phyloP scores from a whole-genome alignment of 2,329 filamentous ascomycete species.

The Bertia moriformis region DNA sequence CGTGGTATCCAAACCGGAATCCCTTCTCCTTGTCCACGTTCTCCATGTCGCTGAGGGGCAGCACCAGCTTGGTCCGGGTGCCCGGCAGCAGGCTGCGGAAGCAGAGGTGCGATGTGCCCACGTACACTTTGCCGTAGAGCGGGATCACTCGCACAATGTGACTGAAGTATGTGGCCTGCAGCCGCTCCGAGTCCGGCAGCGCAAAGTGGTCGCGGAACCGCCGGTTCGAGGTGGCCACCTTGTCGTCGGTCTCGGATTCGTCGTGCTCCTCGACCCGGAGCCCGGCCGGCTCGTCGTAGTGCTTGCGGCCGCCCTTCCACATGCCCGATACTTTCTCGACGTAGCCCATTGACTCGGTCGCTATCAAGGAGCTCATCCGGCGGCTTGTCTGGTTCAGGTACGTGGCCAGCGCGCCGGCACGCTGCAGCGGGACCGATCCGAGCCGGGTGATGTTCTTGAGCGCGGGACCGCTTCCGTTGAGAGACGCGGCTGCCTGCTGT shows the following conservation, averaged over 20 bases:
- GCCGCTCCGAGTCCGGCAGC: constrained; percentile 65
- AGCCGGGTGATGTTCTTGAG: constrained; percentile 6
- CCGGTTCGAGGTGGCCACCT: constrained; percentile 54
- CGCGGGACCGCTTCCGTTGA: not conserved
- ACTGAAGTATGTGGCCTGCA: constrained; percentile 85
- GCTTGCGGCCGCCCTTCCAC: constrained; percentile 81
- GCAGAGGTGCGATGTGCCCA: constrained; percentile 76
- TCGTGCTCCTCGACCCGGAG: constrained; percentile 32
- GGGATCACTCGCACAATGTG: constrained; percentile 76
- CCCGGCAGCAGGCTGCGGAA: constrained; percentile 83
- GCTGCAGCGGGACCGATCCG: constrained; percentile 66
- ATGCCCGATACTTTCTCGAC: constrained; percentile 94
- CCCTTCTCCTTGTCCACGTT: constrained; percentile 91
- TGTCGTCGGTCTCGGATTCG: constrained; percentile 40
- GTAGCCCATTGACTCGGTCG: constrained; percentile 88
- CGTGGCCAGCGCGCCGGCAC: constrained; percentile 68
- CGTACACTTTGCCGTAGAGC: constrained; percentile 90
- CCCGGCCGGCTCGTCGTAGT: constrained; percentile 54
- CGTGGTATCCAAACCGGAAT: constrained; percentile 80
- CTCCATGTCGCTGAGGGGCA: constrained; percentile 81
- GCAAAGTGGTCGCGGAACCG: constrained; percentile 84
- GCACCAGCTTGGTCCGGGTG: constrained; percentile 79
- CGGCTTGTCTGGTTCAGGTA: constrained; percentile 69
- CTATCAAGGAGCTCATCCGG: constrained; percentile 67
- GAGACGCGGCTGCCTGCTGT: constrained; percentile 31